Evolutionary conservation across 208 protist genomes (phyloP), one percentile per base, ranked within the genome.

Genomic region (Leishmania tropica): DNA sequence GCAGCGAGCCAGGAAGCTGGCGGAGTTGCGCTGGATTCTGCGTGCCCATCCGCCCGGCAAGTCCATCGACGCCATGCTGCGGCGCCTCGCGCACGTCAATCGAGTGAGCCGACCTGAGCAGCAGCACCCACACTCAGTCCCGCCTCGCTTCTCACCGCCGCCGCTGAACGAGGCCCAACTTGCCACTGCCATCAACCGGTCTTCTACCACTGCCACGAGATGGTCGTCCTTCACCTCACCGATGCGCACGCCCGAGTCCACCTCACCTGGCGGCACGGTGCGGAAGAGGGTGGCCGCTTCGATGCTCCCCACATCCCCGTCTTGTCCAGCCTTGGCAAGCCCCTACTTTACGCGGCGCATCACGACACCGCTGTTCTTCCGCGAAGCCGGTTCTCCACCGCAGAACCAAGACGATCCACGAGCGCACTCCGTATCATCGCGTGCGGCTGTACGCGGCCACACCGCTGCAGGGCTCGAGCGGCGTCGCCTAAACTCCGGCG

Each of bases 1-100:
- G 70, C 28, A 47, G 40, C 70, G 64, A 21, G 76, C 81, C 15
- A 53, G 81, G 8, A 51, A 78, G 7, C 19, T 81, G 81, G 28
- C 53, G 51, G 67, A 68, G 72, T 37, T 85, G 77, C 77, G 81
- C 2, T 81, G 76, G 81, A n/a, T 58, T 6, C 77, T 85, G 58
- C 48, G 62, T 4, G 72, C 72, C 1, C 81, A 40, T 28, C 77
- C 81, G 0, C 72, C 81, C 0, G 45, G 70, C 28, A 75, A 53
- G 31, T 81, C 77, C 11, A 64, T 75, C 7, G 58, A 51, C 37
- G 51, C 65, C 5, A 42, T 81, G 51, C 37, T 54, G 10, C 71
- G 24, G 28, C 62, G 70, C 60, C 37, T 79, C 24, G 6, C 31
- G 28, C n/a, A 78, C 54, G 60, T 58, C 60, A 37, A 15, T 45